A percentile compares a stretch with the other conserved stretches of the same genome.
Conservation (phyloP, 768 basidiomycete species). For the Wakefieldia striispora region DNA sequence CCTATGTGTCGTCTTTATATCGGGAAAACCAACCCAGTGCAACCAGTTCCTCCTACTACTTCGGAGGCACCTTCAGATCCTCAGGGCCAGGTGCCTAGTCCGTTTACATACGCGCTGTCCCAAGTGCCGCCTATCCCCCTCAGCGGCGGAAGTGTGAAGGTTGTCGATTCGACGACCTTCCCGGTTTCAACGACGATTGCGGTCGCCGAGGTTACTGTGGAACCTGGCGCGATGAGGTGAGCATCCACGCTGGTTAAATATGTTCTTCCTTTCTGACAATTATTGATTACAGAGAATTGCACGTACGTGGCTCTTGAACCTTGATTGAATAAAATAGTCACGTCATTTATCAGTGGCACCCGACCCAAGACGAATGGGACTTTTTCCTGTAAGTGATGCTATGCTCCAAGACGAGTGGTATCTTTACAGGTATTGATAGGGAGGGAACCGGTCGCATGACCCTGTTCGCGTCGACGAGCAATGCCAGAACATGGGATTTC, state of each 20-base stretch:
- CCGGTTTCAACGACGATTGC: slow-evolving; percentile 46
- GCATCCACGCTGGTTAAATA: not conserved
- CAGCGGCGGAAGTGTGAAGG: slow-evolving; percentile 54
- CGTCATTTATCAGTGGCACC: slow-evolving; percentile 54
- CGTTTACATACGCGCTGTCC: slow-evolving; percentile 52
- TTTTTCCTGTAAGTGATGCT: slow-evolving; percentile 48
- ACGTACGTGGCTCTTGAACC: slow-evolving; percentile 35
- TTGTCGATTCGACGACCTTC: slow-evolving; percentile 57
- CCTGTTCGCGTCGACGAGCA: slow-evolving; percentile 51
- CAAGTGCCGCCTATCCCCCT: slow-evolving; percentile 40
- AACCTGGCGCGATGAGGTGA: slow-evolving; percentile 56
- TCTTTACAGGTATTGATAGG: slow-evolving; percentile 28
- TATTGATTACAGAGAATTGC: slow-evolving; percentile 44
- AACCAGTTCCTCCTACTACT: slow-evolving; percentile 35
- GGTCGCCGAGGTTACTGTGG: slow-evolving; percentile 53
- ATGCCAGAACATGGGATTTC: slow-evolving; percentile 60
- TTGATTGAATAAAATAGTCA: not conserved
- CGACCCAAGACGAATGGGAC: slow-evolving; percentile 64
- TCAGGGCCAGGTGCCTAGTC: slow-evolving; percentile 40
- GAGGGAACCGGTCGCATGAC: slow-evolving; percentile 55
- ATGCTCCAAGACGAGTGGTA: not conserved
- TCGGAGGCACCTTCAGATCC: slow-evolving; percentile 32
- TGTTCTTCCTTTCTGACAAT: not conserved
- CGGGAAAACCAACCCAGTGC: not conserved
- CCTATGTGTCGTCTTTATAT: not conserved